These are phyloP conservation scores for Hordeum vulgare DNA, from an alignment of 176 grass and related monocot genomes.

Conservation along the genomic window DNA sequence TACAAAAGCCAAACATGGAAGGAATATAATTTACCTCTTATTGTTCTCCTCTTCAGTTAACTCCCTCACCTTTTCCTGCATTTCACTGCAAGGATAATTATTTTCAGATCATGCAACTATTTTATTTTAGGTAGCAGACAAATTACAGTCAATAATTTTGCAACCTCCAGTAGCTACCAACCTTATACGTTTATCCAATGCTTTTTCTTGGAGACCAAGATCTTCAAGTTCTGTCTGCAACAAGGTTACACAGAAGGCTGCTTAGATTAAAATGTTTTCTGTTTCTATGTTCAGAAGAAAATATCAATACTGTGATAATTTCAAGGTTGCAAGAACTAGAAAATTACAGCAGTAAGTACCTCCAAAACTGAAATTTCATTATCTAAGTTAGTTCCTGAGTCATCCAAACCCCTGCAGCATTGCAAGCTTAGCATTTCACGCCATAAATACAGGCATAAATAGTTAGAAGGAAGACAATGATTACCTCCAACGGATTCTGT, in stretches of 20 bases:
- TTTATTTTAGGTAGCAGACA: constrained; percentile 13
- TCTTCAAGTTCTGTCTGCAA: constrained; percentile 68
- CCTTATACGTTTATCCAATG: constrained; percentile 70
- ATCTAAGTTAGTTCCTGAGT: constrained; percentile 46
- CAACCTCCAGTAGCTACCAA: constrained; percentile 32
- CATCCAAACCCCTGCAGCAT: constrained; percentile 46
- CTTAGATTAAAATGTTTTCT: constrained; percentile 4
- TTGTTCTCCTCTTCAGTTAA: constrained; percentile 84
- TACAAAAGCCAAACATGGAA: constrained; percentile 4
- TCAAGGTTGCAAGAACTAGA: constrained; percentile 4
- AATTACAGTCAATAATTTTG: constrained; percentile 11
- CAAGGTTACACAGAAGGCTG: constrained; percentile 8
- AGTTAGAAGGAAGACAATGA: constrained; percentile 4
- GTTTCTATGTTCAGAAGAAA: constrained; percentile 3
- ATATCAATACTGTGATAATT: neutral
- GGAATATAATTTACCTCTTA: constrained; percentile 44
- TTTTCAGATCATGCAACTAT: constrained; percentile 19
- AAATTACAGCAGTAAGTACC: constrained; percentile 34
- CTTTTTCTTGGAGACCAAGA: constrained; percentile 60
- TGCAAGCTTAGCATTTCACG: constrained; percentile 19
- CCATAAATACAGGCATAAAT: constrained; percentile 33
- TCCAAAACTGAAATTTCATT: constrained; percentile 57
- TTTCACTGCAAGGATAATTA: constrained; percentile 54
- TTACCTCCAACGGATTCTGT: constrained; percentile 87
- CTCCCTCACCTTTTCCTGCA: constrained; percentile 54